Evolutionary conservation across 2,329 filamentous ascomycete species (phyloP), one percentile per base, ranked within the genome.

Genomic region (Neoascochyta sp.): DNA sequence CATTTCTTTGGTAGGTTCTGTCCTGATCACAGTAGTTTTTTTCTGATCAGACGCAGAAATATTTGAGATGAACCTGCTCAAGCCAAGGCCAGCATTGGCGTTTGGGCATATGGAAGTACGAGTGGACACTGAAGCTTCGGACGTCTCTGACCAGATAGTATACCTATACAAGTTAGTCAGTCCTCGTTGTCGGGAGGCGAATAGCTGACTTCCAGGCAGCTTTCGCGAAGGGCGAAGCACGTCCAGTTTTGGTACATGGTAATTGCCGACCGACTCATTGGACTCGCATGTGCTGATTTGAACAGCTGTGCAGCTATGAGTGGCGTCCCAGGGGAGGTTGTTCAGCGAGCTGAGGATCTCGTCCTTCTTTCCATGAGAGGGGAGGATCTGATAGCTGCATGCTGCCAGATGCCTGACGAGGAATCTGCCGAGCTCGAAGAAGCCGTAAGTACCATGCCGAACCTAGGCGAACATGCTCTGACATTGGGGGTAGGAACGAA

Each of bases 171-270:
- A 78, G 57, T 61, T 23, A 63, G 69, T 44, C 5, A 3, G 13
- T 28, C 13, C n/a, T n/a, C n/a, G n/a, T n/a, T n/a, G n/a, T n/a
- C n/a, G n/a, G n/a, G n/a, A n/a, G n/a, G n/a, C n/a, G n/a, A n/a
- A n/a, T 15, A 16, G 11, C 50, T 58, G 19, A 59, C 18, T 8
- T 8, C 22, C 9, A 1, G 0, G 22, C 10, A 74, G 70, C 43
- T 70, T 77, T 40, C 62, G 66, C 20, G 44, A 68, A 2, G 89
- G 89, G 1, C 74, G 81, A 33, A 90, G 81, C 47, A 78, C 70
- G 6, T 83, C 84, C 9, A 95, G 88, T 54, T 93, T 94, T 52
- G 92, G 92, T 1, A 85, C 81, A 16, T 75, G 76, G 62, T 75
- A 59, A 34, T 60, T 41, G 5, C 11, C 9, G 7, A 11, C 6